Conservation (phyloP, 208 protist genomes). For the Leishmania braziliensis region DNA sequence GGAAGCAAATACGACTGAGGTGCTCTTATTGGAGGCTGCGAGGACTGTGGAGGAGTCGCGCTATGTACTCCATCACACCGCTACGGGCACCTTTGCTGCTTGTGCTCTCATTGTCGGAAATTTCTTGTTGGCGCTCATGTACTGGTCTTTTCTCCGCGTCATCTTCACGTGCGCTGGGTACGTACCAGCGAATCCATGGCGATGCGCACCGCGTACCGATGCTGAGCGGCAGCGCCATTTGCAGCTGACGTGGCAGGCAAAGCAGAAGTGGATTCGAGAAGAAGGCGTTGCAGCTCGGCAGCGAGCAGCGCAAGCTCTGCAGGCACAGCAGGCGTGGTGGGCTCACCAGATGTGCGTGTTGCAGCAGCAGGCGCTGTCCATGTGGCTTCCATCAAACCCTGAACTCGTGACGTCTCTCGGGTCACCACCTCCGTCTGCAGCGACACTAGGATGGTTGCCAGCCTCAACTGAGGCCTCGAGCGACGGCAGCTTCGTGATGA, state of each 20-base stretch:
- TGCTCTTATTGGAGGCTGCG: neutral
- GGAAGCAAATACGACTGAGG: neutral
- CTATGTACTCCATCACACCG: slow-evolving; percentile 7
- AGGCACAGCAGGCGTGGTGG: neutral
- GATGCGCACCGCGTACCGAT: slow-evolving; percentile 13
- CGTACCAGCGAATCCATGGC: slow-evolving; percentile 33
- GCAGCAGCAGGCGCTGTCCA: neutral
- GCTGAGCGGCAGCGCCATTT: slow-evolving; percentile 7
- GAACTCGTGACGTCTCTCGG: neutral
- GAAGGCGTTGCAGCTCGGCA: neutral
- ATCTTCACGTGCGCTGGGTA: slow-evolving; percentile 34
- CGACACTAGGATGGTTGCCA: neutral
- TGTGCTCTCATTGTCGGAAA: slow-evolving; percentile 9
- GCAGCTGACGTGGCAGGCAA: slow-evolving; percentile 7
- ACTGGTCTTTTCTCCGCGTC: slow-evolving; percentile 14
- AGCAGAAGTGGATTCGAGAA: neutral
- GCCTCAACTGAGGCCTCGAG: neutral
- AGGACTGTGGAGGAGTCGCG: neutral
- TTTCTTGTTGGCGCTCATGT: slow-evolving; percentile 18
- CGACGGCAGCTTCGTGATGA: neutral
- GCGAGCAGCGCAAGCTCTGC: neutral
- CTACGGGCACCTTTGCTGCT: slow-evolving; percentile 5
- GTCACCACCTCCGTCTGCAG: neutral
- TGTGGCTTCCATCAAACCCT: neutral
- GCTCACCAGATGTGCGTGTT: neutral